These are phyloP conservation scores for Ambrosia hybrid DNA, from an alignment of 140 eudicot species.

Conservation along the genomic window DNA sequence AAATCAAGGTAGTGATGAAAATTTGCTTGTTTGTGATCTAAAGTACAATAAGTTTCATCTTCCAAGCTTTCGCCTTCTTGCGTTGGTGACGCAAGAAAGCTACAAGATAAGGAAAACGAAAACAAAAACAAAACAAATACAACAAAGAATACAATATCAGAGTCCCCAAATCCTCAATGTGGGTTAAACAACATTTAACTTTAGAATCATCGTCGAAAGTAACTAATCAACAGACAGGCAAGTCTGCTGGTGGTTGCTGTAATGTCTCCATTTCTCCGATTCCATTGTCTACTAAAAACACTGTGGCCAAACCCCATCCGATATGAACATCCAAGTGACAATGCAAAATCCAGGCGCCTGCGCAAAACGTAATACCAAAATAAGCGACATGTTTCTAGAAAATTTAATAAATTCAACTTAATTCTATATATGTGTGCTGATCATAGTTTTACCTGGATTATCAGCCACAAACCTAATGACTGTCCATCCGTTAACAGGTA, in stretches of 20 bases:
- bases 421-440: constrained; percentile 3
- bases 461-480: constrained; percentile 95
- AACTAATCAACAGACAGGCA: constrained; percentile 61
- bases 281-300: constrained; percentile 80
- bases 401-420: not conserved
- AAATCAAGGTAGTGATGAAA: constrained; percentile 20
- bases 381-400: not conserved
- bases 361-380: not conserved
- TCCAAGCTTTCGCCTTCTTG: constrained; percentile 28
- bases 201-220: not conserved
- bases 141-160: constrained; percentile 4
- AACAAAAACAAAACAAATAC: constrained; percentile 7
- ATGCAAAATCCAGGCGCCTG: constrained; percentile 96
- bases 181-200: constrained; percentile 39
- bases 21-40: constrained; percentile 22
- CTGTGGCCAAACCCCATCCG: constrained; percentile 90
- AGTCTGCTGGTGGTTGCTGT: constrained; percentile 71
- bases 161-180: constrained; percentile 41
- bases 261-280: constrained; percentile 54
- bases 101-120: not conserved
- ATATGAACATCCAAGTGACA: constrained; percentile 99
- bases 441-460: constrained; percentile 67
- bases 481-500: constrained; percentile 83
- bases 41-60: constrained; percentile 26
- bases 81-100: constrained; percentile 16